These are phyloP conservation scores for Funneliformis mosseae DNA, from an alignment of 192 early-diverging fungal genomes.

Conservation along the genomic window DNA sequence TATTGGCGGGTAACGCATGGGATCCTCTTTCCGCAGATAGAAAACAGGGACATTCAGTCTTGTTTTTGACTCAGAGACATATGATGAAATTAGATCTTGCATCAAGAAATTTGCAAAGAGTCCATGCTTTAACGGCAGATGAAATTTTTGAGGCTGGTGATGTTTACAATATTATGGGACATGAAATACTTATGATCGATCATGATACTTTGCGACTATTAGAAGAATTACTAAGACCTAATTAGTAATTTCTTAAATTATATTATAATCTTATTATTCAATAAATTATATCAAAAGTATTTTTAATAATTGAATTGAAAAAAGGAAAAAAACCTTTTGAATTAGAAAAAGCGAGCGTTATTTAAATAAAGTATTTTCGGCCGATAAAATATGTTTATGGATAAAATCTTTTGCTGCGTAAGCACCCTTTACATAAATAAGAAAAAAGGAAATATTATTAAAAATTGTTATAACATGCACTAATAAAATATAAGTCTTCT, in stretches of 20 bases:
- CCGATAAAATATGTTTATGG: conserved; percentile 22
- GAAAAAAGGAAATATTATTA: not conserved
- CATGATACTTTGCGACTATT: too few relatives aligned
- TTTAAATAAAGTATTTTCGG: not conserved
- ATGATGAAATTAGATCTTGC: not conserved
- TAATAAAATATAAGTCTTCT: not conserved
- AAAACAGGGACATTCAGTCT: not conserved
- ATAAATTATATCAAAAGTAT: too few relatives aligned
- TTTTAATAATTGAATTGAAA: too few relatives aligned
- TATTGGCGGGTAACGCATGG: not conserved
- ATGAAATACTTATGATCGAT: not conserved
- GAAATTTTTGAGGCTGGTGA: too few relatives aligned
- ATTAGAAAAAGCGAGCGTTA: too few relatives aligned
- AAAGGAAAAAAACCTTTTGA: too few relatives aligned
- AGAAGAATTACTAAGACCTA: too few relatives aligned
- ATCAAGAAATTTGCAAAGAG: not conserved
- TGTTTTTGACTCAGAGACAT: not conserved
- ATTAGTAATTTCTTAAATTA: too few relatives aligned
- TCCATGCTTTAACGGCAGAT: not conserved
- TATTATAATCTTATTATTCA: too few relatives aligned
- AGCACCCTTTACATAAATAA: conserved; percentile 2
- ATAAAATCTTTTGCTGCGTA: conserved; percentile 29
- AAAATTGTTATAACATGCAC: not conserved
- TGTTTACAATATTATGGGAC: not conserved
- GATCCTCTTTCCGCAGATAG: not conserved